Evolutionary conservation across 2,329 filamentous ascomycete species (phyloP).

Genomic region (Emergomyces africanus): DNA sequence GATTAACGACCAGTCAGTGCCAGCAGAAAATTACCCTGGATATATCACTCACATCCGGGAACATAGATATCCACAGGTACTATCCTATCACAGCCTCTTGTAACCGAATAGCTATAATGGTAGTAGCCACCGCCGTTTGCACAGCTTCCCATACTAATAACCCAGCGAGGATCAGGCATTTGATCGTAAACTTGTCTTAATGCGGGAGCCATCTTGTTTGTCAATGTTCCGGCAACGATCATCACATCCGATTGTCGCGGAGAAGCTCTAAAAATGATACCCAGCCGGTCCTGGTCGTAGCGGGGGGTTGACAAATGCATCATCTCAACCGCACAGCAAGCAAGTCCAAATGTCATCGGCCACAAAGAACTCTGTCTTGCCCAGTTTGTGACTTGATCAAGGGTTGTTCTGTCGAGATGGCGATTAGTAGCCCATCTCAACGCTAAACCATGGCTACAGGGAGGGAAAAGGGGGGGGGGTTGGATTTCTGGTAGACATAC

Average conservation of each 20-base stretch:
- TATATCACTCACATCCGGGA: conserved; percentile 54
- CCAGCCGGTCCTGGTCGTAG: conserved; percentile 79
- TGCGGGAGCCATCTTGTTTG: conserved; percentile 88
- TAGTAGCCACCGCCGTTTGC: conserved; percentile 82
- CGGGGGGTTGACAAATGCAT: conserved; percentile 85
- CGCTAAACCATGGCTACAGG: no score
- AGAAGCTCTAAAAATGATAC: conserved; percentile 79
- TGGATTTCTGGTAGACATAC: conserved; percentile 18
- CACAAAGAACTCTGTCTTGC: conserved; percentile 75
- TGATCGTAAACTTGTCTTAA: conserved; percentile 84
- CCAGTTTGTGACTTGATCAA: conserved; percentile 75
- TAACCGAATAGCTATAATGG: conserved; percentile 73
- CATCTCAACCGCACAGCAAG: conserved; percentile 87
- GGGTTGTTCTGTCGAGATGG: conserved; percentile 23
- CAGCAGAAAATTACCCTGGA: neutral
- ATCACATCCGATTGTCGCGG: conserved; percentile 79
- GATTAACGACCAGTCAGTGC: neutral
- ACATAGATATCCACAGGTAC: conserved; percentile 78
- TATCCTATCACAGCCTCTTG: conserved; percentile 64
- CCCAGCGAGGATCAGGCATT: conserved; percentile 90
- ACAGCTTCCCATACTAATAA: conserved; percentile 73
- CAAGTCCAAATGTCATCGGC: conserved; percentile 87
- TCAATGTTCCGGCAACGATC: conserved; percentile 81
- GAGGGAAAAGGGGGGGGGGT: no score
- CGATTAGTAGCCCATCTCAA: neutral